Evolutionary conservation across 495 filamentous ascomycete species (phyloP).

Genomic region (Extremus antarcticus): DNA sequence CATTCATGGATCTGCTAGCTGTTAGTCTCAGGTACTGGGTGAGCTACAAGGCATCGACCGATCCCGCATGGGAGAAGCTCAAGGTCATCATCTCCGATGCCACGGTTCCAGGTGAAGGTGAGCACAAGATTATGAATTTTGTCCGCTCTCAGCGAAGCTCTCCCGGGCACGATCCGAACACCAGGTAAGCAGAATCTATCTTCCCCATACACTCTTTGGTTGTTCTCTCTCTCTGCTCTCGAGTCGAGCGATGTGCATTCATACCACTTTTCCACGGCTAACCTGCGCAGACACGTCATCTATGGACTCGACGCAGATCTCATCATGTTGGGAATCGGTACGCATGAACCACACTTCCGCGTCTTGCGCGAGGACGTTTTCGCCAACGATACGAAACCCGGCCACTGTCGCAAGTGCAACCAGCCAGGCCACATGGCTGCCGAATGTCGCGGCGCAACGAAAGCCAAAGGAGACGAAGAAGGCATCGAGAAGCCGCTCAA

Average conservation of each 20-base stretch:
- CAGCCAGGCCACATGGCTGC: conserved; percentile 80
- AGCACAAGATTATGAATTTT: conserved; percentile 99
- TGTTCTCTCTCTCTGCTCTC: conserved; percentile 2
- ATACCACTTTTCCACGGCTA: no score
- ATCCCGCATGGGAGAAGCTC: conserved; percentile 89
- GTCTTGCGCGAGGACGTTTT: conserved; percentile 97
- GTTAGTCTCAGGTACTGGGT: conserved; percentile 90
- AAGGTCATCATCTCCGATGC: conserved; percentile 98
- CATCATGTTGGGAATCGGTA: conserved; percentile 96
- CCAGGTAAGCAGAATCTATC: conserved; percentile 84
- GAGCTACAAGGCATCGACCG: conserved; percentile 91
- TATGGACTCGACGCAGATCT: conserved; percentile 68
- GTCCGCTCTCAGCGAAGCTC: conserved; percentile 84
- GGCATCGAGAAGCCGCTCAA: conserved; percentile 51
- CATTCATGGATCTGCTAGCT: conserved; percentile 96
- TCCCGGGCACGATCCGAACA: conserved; percentile 90
- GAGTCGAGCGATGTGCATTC: conserved; percentile 5
- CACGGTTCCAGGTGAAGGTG: conserved; percentile 92
- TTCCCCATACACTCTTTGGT: conserved; percentile 3
- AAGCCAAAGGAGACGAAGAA: conserved; percentile 72
- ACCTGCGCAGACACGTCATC: conserved; percentile 18
- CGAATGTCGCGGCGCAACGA: conserved; percentile 71
- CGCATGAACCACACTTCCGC: conserved; percentile 95
- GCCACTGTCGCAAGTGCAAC: conserved; percentile 75
- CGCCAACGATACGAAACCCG: conserved; percentile 69